These are phyloP conservation scores for Eragrostis nindensis DNA, from an alignment of 176 grass and related monocot species.

Conservation along the genomic window DNA sequence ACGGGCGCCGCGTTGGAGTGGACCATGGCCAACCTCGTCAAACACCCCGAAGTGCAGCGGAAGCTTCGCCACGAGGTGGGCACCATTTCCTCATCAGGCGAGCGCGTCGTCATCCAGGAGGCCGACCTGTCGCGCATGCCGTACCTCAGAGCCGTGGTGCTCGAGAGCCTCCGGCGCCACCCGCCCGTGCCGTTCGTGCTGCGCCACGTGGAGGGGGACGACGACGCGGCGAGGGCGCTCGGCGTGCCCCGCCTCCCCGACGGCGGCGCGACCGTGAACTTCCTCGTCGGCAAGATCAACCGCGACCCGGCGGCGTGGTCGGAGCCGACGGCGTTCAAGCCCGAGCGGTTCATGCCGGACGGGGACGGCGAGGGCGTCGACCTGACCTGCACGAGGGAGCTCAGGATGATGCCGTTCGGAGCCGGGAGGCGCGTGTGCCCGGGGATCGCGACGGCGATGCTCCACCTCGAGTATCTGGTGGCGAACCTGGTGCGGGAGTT, in stretches of 20 bases:
- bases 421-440: slow-evolving; percentile 9
- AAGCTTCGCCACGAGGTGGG: too few species aligned
- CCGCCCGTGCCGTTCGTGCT: too few species aligned
- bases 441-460: slow-evolving; percentile 10
- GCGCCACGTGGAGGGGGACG: too few species aligned
- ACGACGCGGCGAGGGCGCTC: too few species aligned
- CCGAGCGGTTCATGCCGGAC: slow-evolving; percentile 17
- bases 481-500: slow-evolving; percentile 41
- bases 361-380: slow-evolving; percentile 10
- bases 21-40: too few species aligned
- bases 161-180: too few species aligned
- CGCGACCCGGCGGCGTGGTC: background rate
- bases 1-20: too few species aligned
- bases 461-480: slow-evolving; percentile 40
- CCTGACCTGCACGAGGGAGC: slow-evolving; percentile 3
- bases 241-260: background rate
- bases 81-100: too few species aligned
- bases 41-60: too few species aligned
- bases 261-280: background rate
- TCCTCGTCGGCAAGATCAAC: background rate
- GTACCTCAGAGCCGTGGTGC: too few species aligned
- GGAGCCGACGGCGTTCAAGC: background rate
- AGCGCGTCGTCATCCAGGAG: too few species aligned
- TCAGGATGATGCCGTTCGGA: slow-evolving; percentile 35
- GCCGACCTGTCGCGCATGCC: too few species aligned